These are phyloP conservation scores for Acanthamoeba sp. DNA, from an alignment of 208 protist genomes.

Conservation along the genomic window DNA sequence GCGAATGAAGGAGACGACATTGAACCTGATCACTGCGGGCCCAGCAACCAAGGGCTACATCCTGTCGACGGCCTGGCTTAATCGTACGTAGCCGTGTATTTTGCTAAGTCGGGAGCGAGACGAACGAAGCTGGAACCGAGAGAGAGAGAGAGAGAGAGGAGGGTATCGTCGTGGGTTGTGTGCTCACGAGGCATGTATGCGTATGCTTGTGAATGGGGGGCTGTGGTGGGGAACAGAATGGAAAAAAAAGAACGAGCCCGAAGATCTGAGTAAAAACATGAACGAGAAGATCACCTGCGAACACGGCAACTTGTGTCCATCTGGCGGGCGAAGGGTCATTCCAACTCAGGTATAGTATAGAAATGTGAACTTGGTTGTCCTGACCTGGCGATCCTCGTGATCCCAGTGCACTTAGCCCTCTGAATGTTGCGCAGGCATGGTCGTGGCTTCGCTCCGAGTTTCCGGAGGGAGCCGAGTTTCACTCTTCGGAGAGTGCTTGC, in stretches of 20 bases:
- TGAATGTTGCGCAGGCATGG: slow-evolving; percentile 34
- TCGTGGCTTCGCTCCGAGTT: slow-evolving; percentile 65
- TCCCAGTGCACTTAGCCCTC: background rate
- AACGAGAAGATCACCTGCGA: slow-evolving; percentile 74
- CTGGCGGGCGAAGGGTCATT: slow-evolving; percentile 51
- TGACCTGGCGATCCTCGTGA: too few relatives aligned
- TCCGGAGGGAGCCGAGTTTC: slow-evolving; percentile 57
- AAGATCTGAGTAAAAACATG: slow-evolving; percentile 66
- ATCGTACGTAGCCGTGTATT: too few relatives aligned
- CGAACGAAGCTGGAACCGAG: too few relatives aligned
- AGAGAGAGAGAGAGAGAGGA: too few relatives aligned
- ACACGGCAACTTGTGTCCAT: slow-evolving; percentile 44
- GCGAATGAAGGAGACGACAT: slow-evolving; percentile 25
- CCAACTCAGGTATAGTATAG: slow-evolving; percentile 54
- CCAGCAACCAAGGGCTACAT: slow-evolving; percentile 51
- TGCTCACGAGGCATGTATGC: too few relatives aligned
- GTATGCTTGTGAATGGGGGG: too few relatives aligned
- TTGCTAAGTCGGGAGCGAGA: too few relatives aligned
- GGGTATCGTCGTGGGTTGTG: background rate
- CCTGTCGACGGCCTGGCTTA: slow-evolving; percentile 47
- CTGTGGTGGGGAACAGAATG: slow-evolving; percentile 44
- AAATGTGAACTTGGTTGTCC: too few relatives aligned
- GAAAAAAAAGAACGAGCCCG: slow-evolving; percentile 65
- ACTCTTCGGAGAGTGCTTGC: background rate
- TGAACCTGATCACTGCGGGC: slow-evolving; percentile 38